These are phyloP conservation scores for Stellera chamaejasme DNA, from an alignment of 345 rosid genomes.

Conservation along the genomic window DNA sequence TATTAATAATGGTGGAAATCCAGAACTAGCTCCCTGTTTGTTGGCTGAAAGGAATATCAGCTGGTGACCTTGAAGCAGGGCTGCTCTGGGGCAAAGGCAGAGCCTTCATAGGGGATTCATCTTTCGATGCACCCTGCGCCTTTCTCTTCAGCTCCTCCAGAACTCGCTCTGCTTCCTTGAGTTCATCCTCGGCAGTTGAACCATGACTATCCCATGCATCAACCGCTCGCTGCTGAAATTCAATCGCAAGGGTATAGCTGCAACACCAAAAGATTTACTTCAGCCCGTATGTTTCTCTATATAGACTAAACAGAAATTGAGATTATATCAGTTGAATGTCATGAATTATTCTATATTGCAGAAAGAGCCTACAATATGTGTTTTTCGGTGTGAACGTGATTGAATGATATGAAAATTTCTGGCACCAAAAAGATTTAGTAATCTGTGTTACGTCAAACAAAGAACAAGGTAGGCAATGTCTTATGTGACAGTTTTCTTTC, in stretches of 20 bases:
- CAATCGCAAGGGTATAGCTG: conserved; percentile 74
- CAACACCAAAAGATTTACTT: conserved; percentile 17
- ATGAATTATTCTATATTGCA: no score
- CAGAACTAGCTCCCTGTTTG: conserved; percentile 6
- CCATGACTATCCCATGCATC: conserved; percentile 88
- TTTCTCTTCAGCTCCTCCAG: conserved; percentile 58
- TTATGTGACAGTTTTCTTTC: no score
- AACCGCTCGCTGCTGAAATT: conserved; percentile 69
- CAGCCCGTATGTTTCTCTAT: no score
- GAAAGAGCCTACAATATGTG: no score
- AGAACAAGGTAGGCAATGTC: no score
- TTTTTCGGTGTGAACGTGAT: no score
- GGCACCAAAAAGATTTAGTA: no score
- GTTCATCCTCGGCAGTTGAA: conserved; percentile 50
- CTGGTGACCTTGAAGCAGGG: conserved; percentile 8
- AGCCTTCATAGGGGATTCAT: conserved; percentile 28
- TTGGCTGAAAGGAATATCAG: conserved; percentile 11
- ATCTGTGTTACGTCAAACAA: no score
- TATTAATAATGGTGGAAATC: no score
- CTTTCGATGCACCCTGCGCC: conserved; percentile 33
- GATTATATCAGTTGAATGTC: no score
- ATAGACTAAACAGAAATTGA: no score
- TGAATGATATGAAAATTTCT: no score
- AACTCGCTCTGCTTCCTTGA: conserved; percentile 43
- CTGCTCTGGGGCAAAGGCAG: conserved; percentile 33